Evolutionary conservation across 2,329 filamentous ascomycete species (phyloP), one percentile per base, ranked within the genome.

Genomic region (Chaetomiaceae sp.): DNA sequence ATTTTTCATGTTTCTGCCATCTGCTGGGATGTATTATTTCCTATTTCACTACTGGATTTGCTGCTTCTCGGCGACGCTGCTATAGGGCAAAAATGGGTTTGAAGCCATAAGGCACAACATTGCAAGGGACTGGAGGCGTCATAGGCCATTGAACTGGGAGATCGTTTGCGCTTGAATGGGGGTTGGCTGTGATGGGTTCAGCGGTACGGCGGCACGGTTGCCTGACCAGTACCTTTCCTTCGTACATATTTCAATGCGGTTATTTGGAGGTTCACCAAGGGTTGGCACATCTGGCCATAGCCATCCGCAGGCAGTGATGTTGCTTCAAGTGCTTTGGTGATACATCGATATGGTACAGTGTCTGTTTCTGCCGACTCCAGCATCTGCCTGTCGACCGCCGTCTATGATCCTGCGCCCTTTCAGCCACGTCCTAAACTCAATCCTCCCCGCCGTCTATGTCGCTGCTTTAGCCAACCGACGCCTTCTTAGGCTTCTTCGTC

Each of bases 401-500:
- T 49, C 45, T 51, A 36, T 50, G 8, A 29, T 6, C n/a, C 17
- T 31, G 6, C 25, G 20, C 12, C 23, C 31, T 3, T 12, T 9
- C 12, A 0, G 27, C 38, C 27, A 31, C 2, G 9, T 5, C 9
- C n/a, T 9, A 6, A 17, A 5, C 22, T 17, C 8, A 20, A 3
- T 9, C 7, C 36, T 14, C 14, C 49, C 25, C 17, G 9, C n/a
- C 8, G 8, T 4, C 14, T 6, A 23, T n/a, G 17, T 3, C 17
- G 2, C 15, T 11, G 3, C 15, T 9, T 59, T 59, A 67, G 58
- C 78, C 75, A 34, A 82, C 76, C 0, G 79, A 78, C 20, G 85
- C 84, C 70, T 84, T 84, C 85, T 97, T 97, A 0, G 94, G 92
- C 78, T 96, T 97, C 85, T 99, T 99, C 46, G 94, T 95, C 57